These are phyloP conservation scores for Dictyostelium citrinum DNA, from an alignment of 78 protist genomes.

Conservation along the genomic window DNA sequence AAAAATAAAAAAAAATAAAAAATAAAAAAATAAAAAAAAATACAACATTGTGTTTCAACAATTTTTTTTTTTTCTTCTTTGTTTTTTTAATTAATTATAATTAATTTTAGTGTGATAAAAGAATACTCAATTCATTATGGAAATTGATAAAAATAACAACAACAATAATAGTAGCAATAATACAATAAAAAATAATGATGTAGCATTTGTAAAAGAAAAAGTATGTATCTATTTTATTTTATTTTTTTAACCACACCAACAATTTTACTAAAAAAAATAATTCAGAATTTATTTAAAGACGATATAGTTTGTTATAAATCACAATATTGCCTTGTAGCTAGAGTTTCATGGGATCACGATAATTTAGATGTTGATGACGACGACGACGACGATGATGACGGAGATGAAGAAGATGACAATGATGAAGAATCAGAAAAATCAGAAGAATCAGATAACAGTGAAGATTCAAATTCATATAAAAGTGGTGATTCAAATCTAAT, in stretches of 20 bases:
- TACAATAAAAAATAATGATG: neutral
- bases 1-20: neutral
- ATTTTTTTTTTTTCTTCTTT: neutral
- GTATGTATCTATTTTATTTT: neutral
- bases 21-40: neutral
- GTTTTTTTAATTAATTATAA: too few relatives aligned
- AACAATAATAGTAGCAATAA: neutral
- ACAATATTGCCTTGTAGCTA: slow-evolving; percentile 36
- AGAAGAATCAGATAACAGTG: neutral
- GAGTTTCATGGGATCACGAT: slow-evolving; percentile 47
- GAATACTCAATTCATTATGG: neutral
- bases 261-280: neutral
- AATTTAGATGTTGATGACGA: slow-evolving; percentile 3
- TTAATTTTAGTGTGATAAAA: neutral
- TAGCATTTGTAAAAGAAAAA: neutral
- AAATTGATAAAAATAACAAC: neutral
- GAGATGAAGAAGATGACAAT: neutral
- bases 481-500: neutral
- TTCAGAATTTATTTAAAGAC: slow-evolving; percentile 31
- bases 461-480: neutral
- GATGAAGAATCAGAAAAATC: neutral
- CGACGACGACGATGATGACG: neutral
- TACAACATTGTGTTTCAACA: neutral
- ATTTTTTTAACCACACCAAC: too few relatives aligned
- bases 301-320: slow-evolving; percentile 24